Conservation (phyloP, 352 stramenopile genomes). For the Globisporangium orthogonon region DNA sequence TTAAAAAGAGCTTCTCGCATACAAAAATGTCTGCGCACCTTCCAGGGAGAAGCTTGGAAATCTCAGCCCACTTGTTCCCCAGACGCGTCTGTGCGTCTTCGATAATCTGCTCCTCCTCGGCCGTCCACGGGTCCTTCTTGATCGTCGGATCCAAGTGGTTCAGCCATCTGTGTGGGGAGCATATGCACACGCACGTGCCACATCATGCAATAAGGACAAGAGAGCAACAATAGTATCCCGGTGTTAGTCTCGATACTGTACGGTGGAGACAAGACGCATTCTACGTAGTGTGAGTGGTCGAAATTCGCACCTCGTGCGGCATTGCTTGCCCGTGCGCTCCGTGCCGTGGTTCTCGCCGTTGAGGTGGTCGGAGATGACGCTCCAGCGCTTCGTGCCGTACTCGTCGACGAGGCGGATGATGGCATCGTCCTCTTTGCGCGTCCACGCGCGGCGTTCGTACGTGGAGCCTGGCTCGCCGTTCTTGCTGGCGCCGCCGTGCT, state of each 20-base stretch:
- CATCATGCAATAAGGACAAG: no score
- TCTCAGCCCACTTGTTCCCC: slow-evolving; percentile 98
- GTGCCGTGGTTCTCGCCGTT: slow-evolving; percentile 83
- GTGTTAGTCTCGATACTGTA: not conserved
- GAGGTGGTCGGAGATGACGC: slow-evolving; percentile 82
- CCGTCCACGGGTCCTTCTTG: slow-evolving; percentile 85
- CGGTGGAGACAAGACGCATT: not conserved
- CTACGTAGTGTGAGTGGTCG: no score
- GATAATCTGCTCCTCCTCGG: slow-evolving; percentile 89
- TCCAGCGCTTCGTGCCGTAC: slow-evolving; percentile 85
- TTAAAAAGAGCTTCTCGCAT: no score
- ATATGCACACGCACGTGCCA: no score
- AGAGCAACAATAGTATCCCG: no score
- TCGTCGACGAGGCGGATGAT: slow-evolving; percentile 83
- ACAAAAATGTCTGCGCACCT: slow-evolving; percentile 23
- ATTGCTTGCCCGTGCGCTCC: slow-evolving; percentile 82
- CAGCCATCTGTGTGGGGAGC: slow-evolving; percentile 35
- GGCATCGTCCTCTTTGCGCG: slow-evolving; percentile 78
- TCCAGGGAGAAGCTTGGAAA: slow-evolving; percentile 95
- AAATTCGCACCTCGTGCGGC: slow-evolving; percentile 43
- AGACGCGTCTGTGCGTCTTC: slow-evolving; percentile 85
- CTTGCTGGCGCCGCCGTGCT: slow-evolving; percentile 32
- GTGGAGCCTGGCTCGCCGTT: slow-evolving; percentile 42
- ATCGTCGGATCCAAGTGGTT: slow-evolving; percentile 84
- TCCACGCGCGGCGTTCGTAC: slow-evolving; percentile 82